phyloP scores from a whole-genome alignment of 305 asterid genomes.

The Plantago coronopus region DNA sequence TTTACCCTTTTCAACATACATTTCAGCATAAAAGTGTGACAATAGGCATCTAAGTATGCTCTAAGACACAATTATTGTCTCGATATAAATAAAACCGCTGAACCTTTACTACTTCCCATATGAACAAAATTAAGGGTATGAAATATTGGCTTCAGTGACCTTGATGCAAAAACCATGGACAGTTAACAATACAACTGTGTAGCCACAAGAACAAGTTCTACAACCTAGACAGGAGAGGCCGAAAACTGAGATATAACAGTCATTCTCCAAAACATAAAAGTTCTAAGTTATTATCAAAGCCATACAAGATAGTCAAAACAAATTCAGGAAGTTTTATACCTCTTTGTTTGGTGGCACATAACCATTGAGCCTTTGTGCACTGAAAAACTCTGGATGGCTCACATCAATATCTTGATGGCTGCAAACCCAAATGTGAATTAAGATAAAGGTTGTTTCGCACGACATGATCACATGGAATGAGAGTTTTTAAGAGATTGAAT shows the following conservation, averaged over 20 bases:
- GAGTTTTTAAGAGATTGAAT: too few relatives aligned
- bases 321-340: slow-evolving; percentile 42
- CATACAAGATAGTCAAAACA: slow-evolving; percentile 6
- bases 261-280: neutral
- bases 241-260: neutral
- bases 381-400: slow-evolving; percentile 94
- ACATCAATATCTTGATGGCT: slow-evolving; percentile 92
- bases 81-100: neutral
- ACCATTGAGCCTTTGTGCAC: slow-evolving; percentile 75
- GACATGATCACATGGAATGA: too few relatives aligned
- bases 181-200: neutral
- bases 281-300: neutral
- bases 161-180: neutral
- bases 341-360: slow-evolving; percentile 90
- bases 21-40: slow-evolving; percentile 14
- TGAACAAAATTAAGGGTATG: slow-evolving; percentile 3
- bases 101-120: neutral
- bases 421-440: slow-evolving; percentile 27
- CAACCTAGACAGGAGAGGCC: neutral
- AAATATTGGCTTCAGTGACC: neutral
- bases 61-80: too few relatives aligned
- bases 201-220: neutral
- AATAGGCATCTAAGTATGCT: neutral
- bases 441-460: neutral
- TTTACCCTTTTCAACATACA: neutral